Evolutionary conservation across 2,329 filamentous ascomycete genomes (phyloP), one percentile per base, ranked within the genome.

Genomic region (Coniochaeta ligniaria): DNA sequence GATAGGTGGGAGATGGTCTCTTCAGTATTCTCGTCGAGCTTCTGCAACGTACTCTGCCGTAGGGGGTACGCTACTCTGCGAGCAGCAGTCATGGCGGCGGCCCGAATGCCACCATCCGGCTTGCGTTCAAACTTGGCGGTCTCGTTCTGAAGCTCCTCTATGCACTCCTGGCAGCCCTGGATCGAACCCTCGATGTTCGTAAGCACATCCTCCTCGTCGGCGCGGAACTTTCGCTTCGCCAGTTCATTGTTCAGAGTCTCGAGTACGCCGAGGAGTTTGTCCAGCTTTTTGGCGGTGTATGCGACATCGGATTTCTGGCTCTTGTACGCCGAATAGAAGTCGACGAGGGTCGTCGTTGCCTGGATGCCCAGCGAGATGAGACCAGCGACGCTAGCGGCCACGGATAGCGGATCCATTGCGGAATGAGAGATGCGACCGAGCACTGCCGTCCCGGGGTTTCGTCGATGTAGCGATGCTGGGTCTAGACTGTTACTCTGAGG

Each of bases 321-420:
- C 57, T 67, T 68, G 62, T 67, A 69, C 1, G 69, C 63, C 6
- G 63, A 62, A 60, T 76, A 76, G 61, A 72, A 75, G 12, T 72
- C 60, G 60, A 71, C 60, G 5, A 77, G 66, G 28, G 62, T 63
- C 59, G 75, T 68, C 1, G 71, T 66, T 31, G 71, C 67, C 63
- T 73, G 65, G 17, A 77, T 70, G 41, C 73, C 71, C 3, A 78
- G 67, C 6, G 74, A 76, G 33, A 76, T 63, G 41, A 77, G 6
- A 24, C 55, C 55, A 14, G 35, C 33, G 14, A 43, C 55, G 33
- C 55, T 57, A 17, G 55, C 55, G 6, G 55, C 35, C 55, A 57
- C 55, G n/a, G 55, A 57, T 6, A 57, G 31, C 6, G 5, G 3
- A 20, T 57, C 55, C 33, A 57, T 57, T 57, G 35, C 36, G 22